Evolutionary conservation across 2,329 filamentous ascomycete genomes (phyloP), one percentile per base, ranked within the genome.

Genomic region (Penicillium expansum): DNA sequence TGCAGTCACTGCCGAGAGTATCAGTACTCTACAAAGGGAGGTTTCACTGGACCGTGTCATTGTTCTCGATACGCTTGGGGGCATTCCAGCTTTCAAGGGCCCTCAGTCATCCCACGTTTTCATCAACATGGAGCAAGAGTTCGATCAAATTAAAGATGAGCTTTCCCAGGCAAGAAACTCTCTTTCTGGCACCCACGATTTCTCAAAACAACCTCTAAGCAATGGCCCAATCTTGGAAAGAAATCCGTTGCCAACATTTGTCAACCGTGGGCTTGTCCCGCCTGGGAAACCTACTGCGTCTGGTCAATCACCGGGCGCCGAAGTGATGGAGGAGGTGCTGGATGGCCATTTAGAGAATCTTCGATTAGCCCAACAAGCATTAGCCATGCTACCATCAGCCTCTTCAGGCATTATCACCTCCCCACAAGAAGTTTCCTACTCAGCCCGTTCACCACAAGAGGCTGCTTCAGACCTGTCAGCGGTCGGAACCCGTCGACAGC

Each of bases 91-190:
- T 57, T 71, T 82, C 66, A 76, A 81, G 71, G 72, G 83, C 62
- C 77, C 82, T 43, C 76, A 88, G 73, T 64, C 84, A 82, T 49
- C 89, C 2, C 89, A 94, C 70, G 84, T 94, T 8, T 97, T 97
- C 69, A 84, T 99, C 69, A 99, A 99, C 66, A 82, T 99, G 55
- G 89, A 95, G 69, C 92, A 97, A 69, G 93, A 99, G 70, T 96
- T 89, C 63, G 79, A 83, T 1, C 77, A 83, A 27, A 87, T 96
- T 48, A 80, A 84, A 59, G 74, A 82, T 16, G 83, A 91, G 63
- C 79, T 96, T 5, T 67, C 70, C 30, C 67, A 69, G 42, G 65
- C 64, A 22, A 65, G 64, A 48, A 50, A 58, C n/a, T 64, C 65
- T 8, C 52, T 64, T 6, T 44, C 47, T 20, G 58, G 41, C 48